phyloP scores from a whole-genome alignment of 2,329 filamentous ascomycete genomes.

The Graphiopsis chlorocephala region DNA sequence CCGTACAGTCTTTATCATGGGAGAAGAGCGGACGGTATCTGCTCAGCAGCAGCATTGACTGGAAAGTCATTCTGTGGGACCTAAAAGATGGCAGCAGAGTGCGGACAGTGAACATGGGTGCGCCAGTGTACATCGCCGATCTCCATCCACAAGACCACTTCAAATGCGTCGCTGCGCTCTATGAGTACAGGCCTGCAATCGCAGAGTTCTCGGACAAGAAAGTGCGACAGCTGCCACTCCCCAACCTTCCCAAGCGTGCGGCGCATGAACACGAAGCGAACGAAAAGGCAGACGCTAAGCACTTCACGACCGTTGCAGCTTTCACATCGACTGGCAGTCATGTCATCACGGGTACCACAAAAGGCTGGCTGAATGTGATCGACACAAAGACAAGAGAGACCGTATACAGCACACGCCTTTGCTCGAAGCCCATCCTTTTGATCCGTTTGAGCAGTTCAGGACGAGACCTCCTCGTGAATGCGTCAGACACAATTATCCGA shows the following conservation, averaged over 20 bases:
- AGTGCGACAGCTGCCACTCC: conserved; percentile 67
- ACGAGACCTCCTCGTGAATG: conserved; percentile 84
- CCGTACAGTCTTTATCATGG: conserved; percentile 94
- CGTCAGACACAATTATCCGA: conserved; percentile 89
- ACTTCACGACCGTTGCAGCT: conserved; percentile 88
- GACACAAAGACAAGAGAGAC: conserved; percentile 76
- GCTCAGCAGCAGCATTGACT: conserved; percentile 89
- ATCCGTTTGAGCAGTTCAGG: conserved; percentile 82
- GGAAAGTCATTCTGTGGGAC: conserved; percentile 96
- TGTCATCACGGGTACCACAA: conserved; percentile 88
- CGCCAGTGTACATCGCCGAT: conserved; percentile 93
- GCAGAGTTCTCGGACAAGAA: conserved; percentile 62
- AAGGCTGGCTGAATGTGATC: conserved; percentile 95
- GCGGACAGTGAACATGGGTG: conserved; percentile 85
- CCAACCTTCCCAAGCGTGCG: conserved; percentile 76
- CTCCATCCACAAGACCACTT: conserved; percentile 85
- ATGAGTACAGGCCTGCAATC: conserved; percentile 86
- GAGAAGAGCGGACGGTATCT: conserved; percentile 87
- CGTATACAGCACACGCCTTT: conserved; percentile 86
- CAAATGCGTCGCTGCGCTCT: conserved; percentile 85
- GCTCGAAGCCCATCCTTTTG: conserved; percentile 82
- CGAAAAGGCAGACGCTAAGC: conserved; percentile 91
- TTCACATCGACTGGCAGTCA: conserved; percentile 84
- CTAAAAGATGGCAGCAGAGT: conserved; percentile 68
- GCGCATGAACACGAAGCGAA: conserved; percentile 68